These are phyloP conservation scores for Trichosporon ovoides DNA, from an alignment of 1,284 basidiomycete species.

Conservation along the genomic window DNA sequence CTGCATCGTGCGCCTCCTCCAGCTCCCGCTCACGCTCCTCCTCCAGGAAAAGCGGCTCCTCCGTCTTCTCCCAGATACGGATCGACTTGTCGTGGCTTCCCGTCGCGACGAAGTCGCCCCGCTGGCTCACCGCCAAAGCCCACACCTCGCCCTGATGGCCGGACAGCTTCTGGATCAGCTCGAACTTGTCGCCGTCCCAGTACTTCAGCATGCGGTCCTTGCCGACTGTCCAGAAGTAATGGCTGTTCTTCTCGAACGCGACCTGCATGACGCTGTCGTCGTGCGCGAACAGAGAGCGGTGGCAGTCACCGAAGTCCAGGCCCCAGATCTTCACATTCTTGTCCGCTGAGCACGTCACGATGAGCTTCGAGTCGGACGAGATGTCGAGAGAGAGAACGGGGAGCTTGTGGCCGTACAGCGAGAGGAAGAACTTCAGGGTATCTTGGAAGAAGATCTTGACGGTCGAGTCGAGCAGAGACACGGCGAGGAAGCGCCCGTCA, in stretches of 20 bases:
- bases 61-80: constrained; percentile 96
- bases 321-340: constrained; percentile 99
- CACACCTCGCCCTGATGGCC: constrained; percentile 98
- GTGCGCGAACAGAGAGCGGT: constrained; percentile 95
- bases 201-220: constrained; percentile 94
- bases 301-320: constrained; percentile 98
- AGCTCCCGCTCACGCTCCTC: constrained; percentile 95
- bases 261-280: constrained; percentile 97
- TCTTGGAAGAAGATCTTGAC: constrained; percentile 99
- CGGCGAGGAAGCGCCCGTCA: constrained; percentile 80
- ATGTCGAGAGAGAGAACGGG: constrained; percentile 97
- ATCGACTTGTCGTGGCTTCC: constrained; percentile 98
- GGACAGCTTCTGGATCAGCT: constrained; percentile 91
- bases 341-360: constrained; percentile 98
- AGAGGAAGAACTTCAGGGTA: constrained; percentile 93
- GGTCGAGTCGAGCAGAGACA: constrained; percentile 92
- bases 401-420: constrained; percentile 96
- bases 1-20: constrained; percentile 78
- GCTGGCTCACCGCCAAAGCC: constrained; percentile 84
- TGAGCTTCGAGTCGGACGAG: constrained; percentile 88
- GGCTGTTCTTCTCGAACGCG: constrained; percentile 79
- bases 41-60: constrained; percentile 96
- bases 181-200: constrained; percentile 99
- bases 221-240: constrained; percentile 95
- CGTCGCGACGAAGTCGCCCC: constrained; percentile 86